These are phyloP conservation scores for Papiliotrema flavescens DNA, from an alignment of 1,284 basidiomycete species.

Conservation along the genomic window DNA sequence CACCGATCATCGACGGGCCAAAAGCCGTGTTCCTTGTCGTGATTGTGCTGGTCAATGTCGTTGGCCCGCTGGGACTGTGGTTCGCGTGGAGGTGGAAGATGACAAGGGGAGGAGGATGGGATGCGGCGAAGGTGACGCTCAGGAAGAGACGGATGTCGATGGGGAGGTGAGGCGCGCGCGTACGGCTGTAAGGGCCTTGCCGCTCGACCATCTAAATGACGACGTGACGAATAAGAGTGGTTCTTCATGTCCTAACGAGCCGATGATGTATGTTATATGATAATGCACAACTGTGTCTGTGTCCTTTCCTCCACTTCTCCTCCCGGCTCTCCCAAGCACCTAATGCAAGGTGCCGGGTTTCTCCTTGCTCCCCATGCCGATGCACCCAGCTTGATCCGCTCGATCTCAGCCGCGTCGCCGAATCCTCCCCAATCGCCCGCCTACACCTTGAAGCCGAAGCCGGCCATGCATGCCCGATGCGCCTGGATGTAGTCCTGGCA, in stretches of 20 bases:
- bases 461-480: slow-evolving; percentile 87
- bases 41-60: slow-evolving; percentile 30
- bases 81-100: slow-evolving; percentile 45
- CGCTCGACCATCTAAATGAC: too few relatives aligned
- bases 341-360: too few relatives aligned
- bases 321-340: too few relatives aligned
- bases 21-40: slow-evolving; percentile 22
- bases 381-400: background rate
- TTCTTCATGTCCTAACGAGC: too few relatives aligned
- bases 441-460: slow-evolving; percentile 77
- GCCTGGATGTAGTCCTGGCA: slow-evolving; percentile 74
- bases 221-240: background rate
- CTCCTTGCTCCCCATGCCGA: too few relatives aligned
- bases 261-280: background rate
- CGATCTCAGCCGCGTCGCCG: too few relatives aligned
- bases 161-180: too few relatives aligned
- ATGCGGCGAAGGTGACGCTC: slow-evolving; percentile 39
- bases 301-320: background rate
- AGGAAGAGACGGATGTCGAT: slow-evolving; percentile 5
- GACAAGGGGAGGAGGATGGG: slow-evolving; percentile 40
- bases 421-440: background rate
- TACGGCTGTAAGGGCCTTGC: too few relatives aligned
- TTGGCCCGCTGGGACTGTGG: slow-evolving; percentile 39
- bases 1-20: slow-evolving; percentile 18
- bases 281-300: background rate